Conservation (phyloP, 257 asterid species). For the Gentiana dahurica region DNA sequence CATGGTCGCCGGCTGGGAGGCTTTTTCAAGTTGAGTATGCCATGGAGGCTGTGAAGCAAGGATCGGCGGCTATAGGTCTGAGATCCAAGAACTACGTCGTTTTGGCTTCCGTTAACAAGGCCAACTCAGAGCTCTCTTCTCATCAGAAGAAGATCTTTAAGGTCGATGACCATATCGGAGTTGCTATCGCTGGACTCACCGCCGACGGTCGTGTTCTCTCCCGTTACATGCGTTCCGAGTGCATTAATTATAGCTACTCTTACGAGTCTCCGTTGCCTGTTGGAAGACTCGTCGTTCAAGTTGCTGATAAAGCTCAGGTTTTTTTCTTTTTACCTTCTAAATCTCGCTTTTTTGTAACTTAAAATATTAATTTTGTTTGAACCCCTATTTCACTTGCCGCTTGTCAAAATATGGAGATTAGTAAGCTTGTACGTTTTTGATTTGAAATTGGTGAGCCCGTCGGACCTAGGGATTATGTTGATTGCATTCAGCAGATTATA, state of each 20-base stretch:
- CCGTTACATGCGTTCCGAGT: conserved; percentile 88
- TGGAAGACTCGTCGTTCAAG: conserved; percentile 94
- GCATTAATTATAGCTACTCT: conserved; percentile 73
- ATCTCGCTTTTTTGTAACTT: background rate
- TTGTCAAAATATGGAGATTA: too few species aligned
- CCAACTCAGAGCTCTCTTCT: conserved; percentile 85
- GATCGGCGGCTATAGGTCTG: conserved; percentile 94
- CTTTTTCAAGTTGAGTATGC: conserved; percentile 94
- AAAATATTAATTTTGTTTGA: conserved; percentile 18
- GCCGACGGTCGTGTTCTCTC: conserved; percentile 98
- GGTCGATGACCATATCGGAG: conserved; percentile 98
- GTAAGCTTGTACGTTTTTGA: too few species aligned
- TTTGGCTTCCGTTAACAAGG: conserved; percentile 81
- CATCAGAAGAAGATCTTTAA: conserved; percentile 99
- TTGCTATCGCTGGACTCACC: conserved; percentile 95
- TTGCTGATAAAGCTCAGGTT: conserved; percentile 99
- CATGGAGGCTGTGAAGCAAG: conserved; percentile 99
- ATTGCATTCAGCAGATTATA: too few species aligned
- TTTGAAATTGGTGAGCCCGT: too few species aligned
- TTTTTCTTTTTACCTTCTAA: background rate
- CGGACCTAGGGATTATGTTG: too few species aligned
- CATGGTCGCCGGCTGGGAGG: conserved; percentile 99
- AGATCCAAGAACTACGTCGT: conserved; percentile 93
- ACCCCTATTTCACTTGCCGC: too few species aligned
- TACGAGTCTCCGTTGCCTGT: conserved; percentile 87